These are phyloP conservation scores for Coriolopsis trogii DNA, from an alignment of 1,284 basidiomycete genomes.

Conservation along the genomic window DNA sequence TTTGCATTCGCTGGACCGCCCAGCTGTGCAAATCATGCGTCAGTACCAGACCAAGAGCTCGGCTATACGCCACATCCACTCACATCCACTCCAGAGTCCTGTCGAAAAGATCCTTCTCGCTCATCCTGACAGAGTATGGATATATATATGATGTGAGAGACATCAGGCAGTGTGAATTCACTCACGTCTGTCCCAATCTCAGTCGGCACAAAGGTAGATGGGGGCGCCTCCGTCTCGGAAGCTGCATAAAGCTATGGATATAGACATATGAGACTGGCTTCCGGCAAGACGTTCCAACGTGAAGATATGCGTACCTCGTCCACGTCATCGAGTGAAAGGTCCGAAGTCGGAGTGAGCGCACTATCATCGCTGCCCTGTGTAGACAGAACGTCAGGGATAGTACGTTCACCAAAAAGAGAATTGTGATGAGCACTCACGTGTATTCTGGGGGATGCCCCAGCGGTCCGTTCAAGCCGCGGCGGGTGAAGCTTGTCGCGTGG, in stretches of 20 bases:
- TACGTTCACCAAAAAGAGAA: background rate
- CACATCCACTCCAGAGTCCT: slow-evolving; percentile 6
- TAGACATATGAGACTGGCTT: background rate
- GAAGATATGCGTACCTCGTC: slow-evolving; percentile 16
- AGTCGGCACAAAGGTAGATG: slow-evolving; percentile 27
- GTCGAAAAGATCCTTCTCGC: background rate
- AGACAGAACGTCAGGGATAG: background rate
- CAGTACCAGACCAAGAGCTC: background rate
- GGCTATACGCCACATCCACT: slow-evolving; percentile 1
- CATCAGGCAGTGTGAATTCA: no score
- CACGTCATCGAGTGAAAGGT: slow-evolving; percentile 12
- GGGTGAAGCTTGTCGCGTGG: slow-evolving; percentile 11
- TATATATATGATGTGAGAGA: background rate
- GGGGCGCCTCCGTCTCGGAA: slow-evolving; percentile 27
- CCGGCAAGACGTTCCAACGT: no score
- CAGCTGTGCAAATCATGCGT: slow-evolving; percentile 11
- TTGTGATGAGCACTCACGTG: slow-evolving; percentile 3
- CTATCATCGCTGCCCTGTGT: slow-evolving; percentile 11
- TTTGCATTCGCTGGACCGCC: background rate
- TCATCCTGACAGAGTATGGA: slow-evolving; percentile 12
- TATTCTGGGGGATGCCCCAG: background rate
- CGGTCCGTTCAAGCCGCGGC: background rate
- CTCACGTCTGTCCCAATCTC: slow-evolving; percentile 23
- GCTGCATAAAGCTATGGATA: slow-evolving; percentile 11
- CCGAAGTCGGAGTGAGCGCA: slow-evolving; percentile 17